Evolutionary conservation across 129 eudicot species (phyloP).

Genomic region (carrot (Daucus carota)): DNA sequence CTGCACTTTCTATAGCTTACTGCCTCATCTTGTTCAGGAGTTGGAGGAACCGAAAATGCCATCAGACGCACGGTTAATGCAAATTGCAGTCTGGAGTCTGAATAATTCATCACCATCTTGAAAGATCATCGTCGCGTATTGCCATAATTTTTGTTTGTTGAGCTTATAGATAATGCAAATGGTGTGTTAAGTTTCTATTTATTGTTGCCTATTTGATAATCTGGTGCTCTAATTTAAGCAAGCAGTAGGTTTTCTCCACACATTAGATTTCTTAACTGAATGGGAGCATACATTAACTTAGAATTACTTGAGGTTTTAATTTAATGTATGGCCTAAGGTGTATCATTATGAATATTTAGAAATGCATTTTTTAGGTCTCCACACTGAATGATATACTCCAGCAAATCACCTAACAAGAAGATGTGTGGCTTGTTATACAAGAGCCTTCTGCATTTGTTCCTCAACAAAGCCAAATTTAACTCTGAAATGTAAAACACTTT

Average conservation of each 20-base stretch:
- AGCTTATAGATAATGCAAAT: no score
- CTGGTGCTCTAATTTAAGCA: background rate
- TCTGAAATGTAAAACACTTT: no score
- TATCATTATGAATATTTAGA: no score
- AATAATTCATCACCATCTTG: constrained; percentile 56
- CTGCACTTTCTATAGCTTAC: background rate
- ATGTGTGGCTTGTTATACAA: no score
- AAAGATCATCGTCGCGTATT: constrained; percentile 65
- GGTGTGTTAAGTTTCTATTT: no score
- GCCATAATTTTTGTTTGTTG: constrained; percentile 82
- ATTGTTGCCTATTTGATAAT: background rate
- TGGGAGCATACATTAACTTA: background rate
- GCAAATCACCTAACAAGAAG: no score
- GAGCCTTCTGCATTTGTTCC: no score
- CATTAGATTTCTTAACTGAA: background rate
- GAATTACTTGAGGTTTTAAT: no score
- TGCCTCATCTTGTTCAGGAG: constrained; percentile 40
- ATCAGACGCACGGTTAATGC: constrained; percentile 75
- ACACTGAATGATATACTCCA: no score
- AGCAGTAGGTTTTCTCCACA: background rate
- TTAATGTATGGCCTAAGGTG: no score
- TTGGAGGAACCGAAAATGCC: constrained; percentile 80
- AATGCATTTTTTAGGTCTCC: no score
- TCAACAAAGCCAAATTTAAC: no score
- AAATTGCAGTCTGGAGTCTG: constrained; percentile 60